phyloP scores from a whole-genome alignment of 495 filamentous ascomycete genomes.

The Xylaria longipes region DNA sequence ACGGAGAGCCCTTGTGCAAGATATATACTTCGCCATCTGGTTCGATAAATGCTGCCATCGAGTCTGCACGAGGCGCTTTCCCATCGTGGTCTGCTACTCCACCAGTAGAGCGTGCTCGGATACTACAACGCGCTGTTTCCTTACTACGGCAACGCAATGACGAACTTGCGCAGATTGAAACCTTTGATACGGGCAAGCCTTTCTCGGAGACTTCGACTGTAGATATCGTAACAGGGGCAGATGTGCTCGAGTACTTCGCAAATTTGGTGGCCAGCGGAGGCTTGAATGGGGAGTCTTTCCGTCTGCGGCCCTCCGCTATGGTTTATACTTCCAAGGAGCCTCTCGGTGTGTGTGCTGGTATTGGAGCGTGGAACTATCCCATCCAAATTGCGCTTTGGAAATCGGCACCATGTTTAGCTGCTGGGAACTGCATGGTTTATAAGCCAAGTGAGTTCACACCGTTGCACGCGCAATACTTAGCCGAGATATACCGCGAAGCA shows the following conservation, averaged over 20 bases:
- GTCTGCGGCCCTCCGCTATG: constrained; percentile 72
- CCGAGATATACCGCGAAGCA: constrained; percentile 72
- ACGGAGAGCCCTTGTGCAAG: constrained; percentile 65
- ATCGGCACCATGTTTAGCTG: constrained; percentile 79
- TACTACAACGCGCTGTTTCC: constrained; percentile 71
- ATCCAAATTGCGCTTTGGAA: constrained; percentile 91
- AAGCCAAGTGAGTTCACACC: constrained; percentile 85
- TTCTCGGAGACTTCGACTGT: constrained; percentile 77
- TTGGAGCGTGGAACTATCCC: constrained; percentile 87
- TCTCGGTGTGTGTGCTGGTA: constrained; percentile 77
- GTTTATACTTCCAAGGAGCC: constrained; percentile 77
- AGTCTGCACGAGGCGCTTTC: constrained; percentile 67
- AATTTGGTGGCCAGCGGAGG: constrained; percentile 71
- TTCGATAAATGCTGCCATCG: constrained; percentile 71
- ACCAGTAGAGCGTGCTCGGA: constrained; percentile 68
- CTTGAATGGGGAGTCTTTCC: constrained; percentile 47
- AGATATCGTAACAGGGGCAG: constrained; percentile 75
- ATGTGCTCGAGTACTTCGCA: constrained; percentile 80
- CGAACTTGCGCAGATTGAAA: constrained; percentile 71
- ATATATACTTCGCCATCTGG: constrained; percentile 66
- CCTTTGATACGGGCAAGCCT: constrained; percentile 76
- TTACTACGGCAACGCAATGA: constrained; percentile 73
- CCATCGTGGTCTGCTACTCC: constrained; percentile 70
- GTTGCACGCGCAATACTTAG: constrained; percentile 71
- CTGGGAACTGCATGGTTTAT: constrained; percentile 87